phyloP scores from a whole-genome alignment of 2,329 filamentous ascomycete species.

The Fusarium haematococcum region DNA sequence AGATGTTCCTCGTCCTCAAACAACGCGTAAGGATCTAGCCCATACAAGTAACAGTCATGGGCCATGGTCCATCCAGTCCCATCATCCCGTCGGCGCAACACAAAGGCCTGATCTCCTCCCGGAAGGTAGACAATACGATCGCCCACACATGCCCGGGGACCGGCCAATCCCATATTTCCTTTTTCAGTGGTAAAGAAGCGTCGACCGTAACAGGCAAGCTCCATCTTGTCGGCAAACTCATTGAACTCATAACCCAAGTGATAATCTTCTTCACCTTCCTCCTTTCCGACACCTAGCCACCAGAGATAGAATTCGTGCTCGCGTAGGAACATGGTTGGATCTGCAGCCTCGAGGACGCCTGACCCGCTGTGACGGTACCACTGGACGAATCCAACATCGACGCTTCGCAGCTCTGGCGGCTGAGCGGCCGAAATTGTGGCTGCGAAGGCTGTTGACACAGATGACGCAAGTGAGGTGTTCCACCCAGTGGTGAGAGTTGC shows the following conservation, averaged over 20 bases:
- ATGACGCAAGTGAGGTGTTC: background rate
- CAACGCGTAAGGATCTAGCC: background rate
- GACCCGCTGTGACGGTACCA: slow-evolving; percentile 28
- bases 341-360: background rate
- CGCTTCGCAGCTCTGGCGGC: accelerated
- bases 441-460: background rate
- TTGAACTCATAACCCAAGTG: background rate
- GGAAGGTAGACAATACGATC: slow-evolving; percentile 14
- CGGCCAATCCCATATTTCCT: slow-evolving; percentile 12
- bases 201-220: slow-evolving; percentile 4
- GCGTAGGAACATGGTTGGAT: slow-evolving; percentile 5
- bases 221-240: background rate
- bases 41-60: slow-evolving; percentile 20
- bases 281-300: background rate
- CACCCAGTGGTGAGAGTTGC: background rate
- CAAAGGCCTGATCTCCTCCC: background rate
- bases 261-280: accelerated
- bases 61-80: background rate
- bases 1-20: slow-evolving; percentile 11
- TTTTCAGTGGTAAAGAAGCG: slow-evolving; percentile 14
- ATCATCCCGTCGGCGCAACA: background rate
- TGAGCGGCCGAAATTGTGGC: background rate
- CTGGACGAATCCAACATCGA: background rate
- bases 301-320: slow-evolving; percentile 22
- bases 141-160: background rate